A percentile compares a stretch with the other conserved stretches of the same genome.
phyloP scores from a whole-genome alignment of 441 rosid genomes.

The Metrosideros polymorpha region DNA sequence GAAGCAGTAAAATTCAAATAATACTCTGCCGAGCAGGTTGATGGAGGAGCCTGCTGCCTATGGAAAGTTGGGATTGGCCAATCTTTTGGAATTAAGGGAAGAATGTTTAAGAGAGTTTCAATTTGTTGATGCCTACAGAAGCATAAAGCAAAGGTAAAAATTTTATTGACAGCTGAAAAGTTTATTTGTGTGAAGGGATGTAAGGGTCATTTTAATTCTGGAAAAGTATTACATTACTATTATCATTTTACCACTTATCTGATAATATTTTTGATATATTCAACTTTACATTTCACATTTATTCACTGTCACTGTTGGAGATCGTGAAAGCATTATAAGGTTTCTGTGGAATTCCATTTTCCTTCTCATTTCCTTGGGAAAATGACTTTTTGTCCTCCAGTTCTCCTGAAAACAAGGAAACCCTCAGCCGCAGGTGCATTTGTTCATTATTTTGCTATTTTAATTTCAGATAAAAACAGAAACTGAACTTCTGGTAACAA shows the following conservation, averaged over 20 bases:
- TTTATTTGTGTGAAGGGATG: neutral
- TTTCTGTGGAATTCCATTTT: neutral
- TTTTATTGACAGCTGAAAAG: neutral
- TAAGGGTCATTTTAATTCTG: neutral
- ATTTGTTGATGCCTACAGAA: slow-evolving; percentile 92
- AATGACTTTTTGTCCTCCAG: neutral
- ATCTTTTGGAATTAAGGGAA: slow-evolving; percentile 95
- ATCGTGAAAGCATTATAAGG: neutral
- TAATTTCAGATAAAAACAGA: neutral
- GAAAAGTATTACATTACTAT: neutral
- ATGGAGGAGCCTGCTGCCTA: slow-evolving; percentile 99
- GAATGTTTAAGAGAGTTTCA: slow-evolving; percentile 98
- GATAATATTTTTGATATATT: neutral
- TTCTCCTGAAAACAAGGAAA: neutral
- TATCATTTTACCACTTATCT: neutral
- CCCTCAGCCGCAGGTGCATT: neutral
- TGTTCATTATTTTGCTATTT: neutral
- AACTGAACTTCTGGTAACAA: neutral
- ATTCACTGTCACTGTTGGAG: neutral
- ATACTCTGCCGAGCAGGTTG: slow-evolving; percentile 36
- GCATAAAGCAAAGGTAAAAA: slow-evolving; percentile 85
- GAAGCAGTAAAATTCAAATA: neutral
- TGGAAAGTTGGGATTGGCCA: slow-evolving; percentile 94
- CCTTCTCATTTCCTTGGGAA: neutral
- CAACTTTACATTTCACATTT: neutral